phyloP scores from a whole-genome alignment of 1,284 basidiomycete genomes.

The Pseudozyma pruni region DNA sequence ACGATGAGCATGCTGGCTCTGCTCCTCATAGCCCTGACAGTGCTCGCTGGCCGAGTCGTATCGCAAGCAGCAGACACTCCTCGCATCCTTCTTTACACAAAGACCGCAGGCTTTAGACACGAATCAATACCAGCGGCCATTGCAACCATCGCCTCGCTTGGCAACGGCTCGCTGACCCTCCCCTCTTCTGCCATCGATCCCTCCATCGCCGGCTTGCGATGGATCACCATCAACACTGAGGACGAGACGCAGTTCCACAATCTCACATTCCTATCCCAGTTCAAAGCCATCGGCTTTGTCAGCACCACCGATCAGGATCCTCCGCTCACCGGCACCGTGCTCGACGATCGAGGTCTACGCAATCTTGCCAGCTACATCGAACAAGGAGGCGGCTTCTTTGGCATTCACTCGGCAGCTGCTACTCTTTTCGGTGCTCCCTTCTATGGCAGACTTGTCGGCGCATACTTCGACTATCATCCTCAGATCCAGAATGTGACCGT shows the following conservation, averaged over 20 bases:
- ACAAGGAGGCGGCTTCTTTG: slow-evolving; percentile 78
- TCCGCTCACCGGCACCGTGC: slow-evolving; percentile 70
- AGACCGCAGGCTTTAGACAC: slow-evolving; percentile 72
- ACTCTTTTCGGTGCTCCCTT: slow-evolving; percentile 76
- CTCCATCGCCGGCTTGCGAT: slow-evolving; percentile 24
- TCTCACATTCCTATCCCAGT: slow-evolving; percentile 35
- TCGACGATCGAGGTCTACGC: slow-evolving; percentile 74
- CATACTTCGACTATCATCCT: slow-evolving; percentile 81
- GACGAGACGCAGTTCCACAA: slow-evolving; percentile 46
- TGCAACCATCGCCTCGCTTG: slow-evolving; percentile 72
- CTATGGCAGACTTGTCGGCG: slow-evolving; percentile 72
- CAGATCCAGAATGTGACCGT: slow-evolving; percentile 72
- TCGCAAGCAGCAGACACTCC: slow-evolving; percentile 11
- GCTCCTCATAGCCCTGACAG: background rate
- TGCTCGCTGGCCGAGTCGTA: slow-evolving; percentile 3
- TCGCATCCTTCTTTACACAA: slow-evolving; percentile 59
- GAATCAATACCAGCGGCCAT: slow-evolving; percentile 81
- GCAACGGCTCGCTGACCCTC: slow-evolving; percentile 74
- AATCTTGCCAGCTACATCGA: slow-evolving; percentile 77
- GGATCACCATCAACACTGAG: slow-evolving; percentile 39
- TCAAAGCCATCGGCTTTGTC: slow-evolving; percentile 74
- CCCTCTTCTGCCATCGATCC: slow-evolving; percentile 67
- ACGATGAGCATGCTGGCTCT: slow-evolving; percentile 1
- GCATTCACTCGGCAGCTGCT: slow-evolving; percentile 78
- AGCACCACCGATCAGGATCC: slow-evolving; percentile 75